Base-by-base conservation (phyloP, 176 grass and related monocot species). In the Musa itinerans region DNA sequence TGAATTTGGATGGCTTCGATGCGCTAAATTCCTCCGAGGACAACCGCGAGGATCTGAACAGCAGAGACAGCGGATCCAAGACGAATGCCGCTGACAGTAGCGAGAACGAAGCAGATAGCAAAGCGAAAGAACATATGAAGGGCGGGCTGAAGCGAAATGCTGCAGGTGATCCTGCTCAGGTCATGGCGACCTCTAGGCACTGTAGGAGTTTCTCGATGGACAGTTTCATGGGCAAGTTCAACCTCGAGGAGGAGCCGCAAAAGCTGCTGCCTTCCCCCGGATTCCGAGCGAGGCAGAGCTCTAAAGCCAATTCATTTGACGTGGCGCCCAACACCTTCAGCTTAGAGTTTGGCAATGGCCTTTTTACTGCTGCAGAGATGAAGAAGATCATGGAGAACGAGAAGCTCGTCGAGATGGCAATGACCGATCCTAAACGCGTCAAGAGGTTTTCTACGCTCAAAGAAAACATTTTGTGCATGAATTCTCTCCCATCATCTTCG, bases 331-430 rank as follows among this genome's bases (percentile, higher is more conserved):
- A 51, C 62, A 89, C 83, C 74, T 99, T 99, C 81, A 95, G 86
- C 85, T 85, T 99, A 27, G 91, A 95, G 48, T 95, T 99, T 53
- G 96, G 96, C 49, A 91, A 90, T 63, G 83, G 85, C 54, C 86
- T 95, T 65, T 99, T 99, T 57, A 95, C 83, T 55, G 78, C 96
- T 0, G 71, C 59, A 14, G 96, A 99, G 87, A 99, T 99, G 96
- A 99, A 99, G 89, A 83, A 92, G 71, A 99, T 99, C 74, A 89
- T 92, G 89, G 81, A 87, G 25, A 90, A 99, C 76, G 91, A 92
- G 65, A 99, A 88, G 86, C 96, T 99, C 54, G 89, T 89, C 4
- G 96, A 99, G 86, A 92, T 99, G 96, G 96, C 96, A 16, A 71
- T 89, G 74, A 83, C 89, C 53, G 96, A 99, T 86, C 96, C 96